Evolutionary conservation across 441 rosid species (phyloP), one percentile per base, ranked within the genome.

Genomic region (Pelargonium australe): DNA sequence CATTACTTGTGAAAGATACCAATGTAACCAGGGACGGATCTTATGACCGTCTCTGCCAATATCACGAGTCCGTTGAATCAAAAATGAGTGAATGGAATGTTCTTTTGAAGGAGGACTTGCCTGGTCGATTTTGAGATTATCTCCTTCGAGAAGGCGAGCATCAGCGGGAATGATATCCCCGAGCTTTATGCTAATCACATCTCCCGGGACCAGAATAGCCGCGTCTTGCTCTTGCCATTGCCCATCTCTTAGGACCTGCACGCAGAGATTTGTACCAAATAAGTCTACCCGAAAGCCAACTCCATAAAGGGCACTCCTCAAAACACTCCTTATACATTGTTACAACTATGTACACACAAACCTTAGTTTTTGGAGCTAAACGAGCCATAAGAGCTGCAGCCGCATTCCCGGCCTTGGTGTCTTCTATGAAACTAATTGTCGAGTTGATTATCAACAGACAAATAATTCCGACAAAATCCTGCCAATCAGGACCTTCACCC

Each of bases 151-250:
- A 68, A 91, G 81, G 5, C 97, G 86, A 69, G 91, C 89, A 82
- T 94, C 99, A 8, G 97, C 95, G 55, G 99, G 96, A 77, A 94
- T 78, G 63, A 94, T 91, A 79, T 94, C 97, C 13, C 98, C 97
- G 14, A 94, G 98, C 78, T 91, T 94, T 68, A 94, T 89, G 78
- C 95, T 91, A 72, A 91, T 76, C 68, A 93, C 85, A 78, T 94
- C 98, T 77, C 97, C 99, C 0, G 96, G 99, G 19, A 94, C 99
- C 73, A 94, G 77, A 77, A 85, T 60, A 28, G 85, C 65, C 0
- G 99, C 99, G 63, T 91, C 97, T 79, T 71, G 75, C 79, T 94
- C 97, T 68, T 88, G 82, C 99, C 99, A 94, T 13, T 85, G 87
- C 67, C 93, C 94, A 73, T 94, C 99, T 76, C 99, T 81, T 13